Base-by-base conservation (phyloP, 2,329 filamentous ascomycete species). In the Fusarium udum region DNA sequence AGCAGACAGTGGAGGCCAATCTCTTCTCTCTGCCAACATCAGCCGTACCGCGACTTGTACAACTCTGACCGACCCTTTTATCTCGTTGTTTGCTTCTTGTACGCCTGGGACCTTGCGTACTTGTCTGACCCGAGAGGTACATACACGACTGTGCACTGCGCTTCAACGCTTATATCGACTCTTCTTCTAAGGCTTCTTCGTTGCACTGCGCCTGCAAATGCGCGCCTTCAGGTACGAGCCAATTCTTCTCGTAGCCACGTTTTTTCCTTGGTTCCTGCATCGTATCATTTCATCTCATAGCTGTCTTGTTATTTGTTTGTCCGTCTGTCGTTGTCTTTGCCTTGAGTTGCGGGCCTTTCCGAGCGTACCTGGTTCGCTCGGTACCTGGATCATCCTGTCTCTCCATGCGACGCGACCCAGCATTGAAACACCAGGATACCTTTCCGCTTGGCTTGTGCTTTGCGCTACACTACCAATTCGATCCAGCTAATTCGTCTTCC, bases 351-450 rank as follows among this genome's bases (percentile, higher is more conserved):
- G 67, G 67, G 69, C 61, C 71, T 46, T 69, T 72, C 64, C 69
- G 72, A 52, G 52, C 59, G 67, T 72, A 65, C 72, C 75, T 74
- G 65, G 59, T 63, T 46, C 31, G 59, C 58, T 34, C 18, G 28
- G 53, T 46, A 57, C 39, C 53, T 57, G 53, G 67, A 73, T 77
- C 67, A 73, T 76, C 75, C 75, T 73, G 65, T 67, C 70, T 71
- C 53, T 68, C 66, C 67, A 69, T 69, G 66, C 67, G 46, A 69
- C 64, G 64, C 57, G 64, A 63, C 69, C 64, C 65, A 61, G 67
- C 67, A 69, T 63, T 73, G 70, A 77, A 78, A 77, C 76, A 75
- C 73, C 69, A 72, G 76, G 76, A 78, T 61, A 71, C 75, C 76
- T 59, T 53, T 64, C 34, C 24, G 34, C 40, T 49, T 69, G 67